Evolutionary conservation across 2,329 filamentous ascomycete species (phyloP).

Genomic region (Colletotrichum trifolii): DNA sequence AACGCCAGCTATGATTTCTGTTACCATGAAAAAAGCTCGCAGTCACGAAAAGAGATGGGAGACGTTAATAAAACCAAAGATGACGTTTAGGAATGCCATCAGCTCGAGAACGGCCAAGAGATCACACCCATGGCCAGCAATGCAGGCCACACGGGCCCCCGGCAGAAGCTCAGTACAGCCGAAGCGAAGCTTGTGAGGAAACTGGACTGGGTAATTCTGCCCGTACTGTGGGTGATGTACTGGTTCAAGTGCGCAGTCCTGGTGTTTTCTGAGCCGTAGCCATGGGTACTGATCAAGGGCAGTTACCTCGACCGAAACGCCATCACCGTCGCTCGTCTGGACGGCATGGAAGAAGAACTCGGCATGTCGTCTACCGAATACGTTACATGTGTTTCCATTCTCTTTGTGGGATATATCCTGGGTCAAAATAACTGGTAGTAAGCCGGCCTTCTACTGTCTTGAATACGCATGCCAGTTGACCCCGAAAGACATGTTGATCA

Average conservation of each 20-base stretch:
- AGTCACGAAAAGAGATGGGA: background rate
- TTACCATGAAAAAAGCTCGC: background rate
- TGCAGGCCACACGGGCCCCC: slow-evolving; percentile 49
- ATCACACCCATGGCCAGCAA: slow-evolving; percentile 1
- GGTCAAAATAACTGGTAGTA: slow-evolving; percentile 43
- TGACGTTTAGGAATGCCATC: background rate
- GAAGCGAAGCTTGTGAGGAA: slow-evolving; percentile 52
- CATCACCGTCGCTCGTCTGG: slow-evolving; percentile 32
- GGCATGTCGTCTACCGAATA: slow-evolving; percentile 44
- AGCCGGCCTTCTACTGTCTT: slow-evolving; percentile 24
- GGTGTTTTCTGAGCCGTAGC: background rate
- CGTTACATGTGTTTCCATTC: slow-evolving; percentile 35
- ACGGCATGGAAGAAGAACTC: slow-evolving; percentile 41
- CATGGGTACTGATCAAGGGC: background rate
- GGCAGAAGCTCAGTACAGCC: slow-evolving; percentile 49
- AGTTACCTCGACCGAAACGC: slow-evolving; percentile 40
- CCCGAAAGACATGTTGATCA: slow-evolving; percentile 31
- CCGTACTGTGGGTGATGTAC: slow-evolving; percentile 49
- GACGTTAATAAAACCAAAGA: background rate
- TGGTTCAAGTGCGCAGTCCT: slow-evolving; percentile 29
- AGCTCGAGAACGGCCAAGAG: slow-evolving; percentile 3
- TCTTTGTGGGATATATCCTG: slow-evolving; percentile 46
- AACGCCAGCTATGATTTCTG: too few relatives aligned
- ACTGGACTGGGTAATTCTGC: slow-evolving; percentile 46
- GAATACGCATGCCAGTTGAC: background rate